Percentiles rank a stretch among this genome's conserved stretches.
phyloP scores from a whole-genome alignment of 495 filamentous ascomycete species.

The Jackrogersella minutella region DNA sequence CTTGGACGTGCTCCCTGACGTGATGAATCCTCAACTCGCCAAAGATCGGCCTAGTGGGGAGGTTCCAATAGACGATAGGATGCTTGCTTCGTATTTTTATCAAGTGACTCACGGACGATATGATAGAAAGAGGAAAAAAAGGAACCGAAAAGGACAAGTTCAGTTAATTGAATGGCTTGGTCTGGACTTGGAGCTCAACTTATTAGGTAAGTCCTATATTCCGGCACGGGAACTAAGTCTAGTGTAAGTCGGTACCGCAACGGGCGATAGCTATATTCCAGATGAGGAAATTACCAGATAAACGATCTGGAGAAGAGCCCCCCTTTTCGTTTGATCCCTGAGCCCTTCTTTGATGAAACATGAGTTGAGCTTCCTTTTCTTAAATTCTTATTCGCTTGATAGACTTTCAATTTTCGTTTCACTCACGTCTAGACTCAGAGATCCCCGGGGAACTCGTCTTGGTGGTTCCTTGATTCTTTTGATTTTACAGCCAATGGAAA shows the following conservation, averaged over 20 bases:
- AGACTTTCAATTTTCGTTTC: conserved; percentile 36
- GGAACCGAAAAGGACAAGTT: not conserved
- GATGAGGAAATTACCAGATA: conserved; percentile 21
- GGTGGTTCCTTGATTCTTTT: conserved; percentile 35
- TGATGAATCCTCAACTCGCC: conserved; percentile 17
- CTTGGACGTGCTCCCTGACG: conserved; percentile 23
- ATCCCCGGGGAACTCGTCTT: conserved; percentile 22
- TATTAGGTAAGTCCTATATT: conserved; percentile 16
- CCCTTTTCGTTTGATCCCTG: conserved; percentile 26
- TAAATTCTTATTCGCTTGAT: conserved; percentile 36
- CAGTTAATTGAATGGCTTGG: conserved; percentile 2
- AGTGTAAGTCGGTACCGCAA: conserved; percentile 30
- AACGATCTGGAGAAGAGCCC: conserved; percentile 14
- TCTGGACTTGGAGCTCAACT: conserved; percentile 21
- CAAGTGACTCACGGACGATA: conserved; percentile 8
- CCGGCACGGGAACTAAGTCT: conserved; percentile 40
- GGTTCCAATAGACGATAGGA: conserved; percentile 5
- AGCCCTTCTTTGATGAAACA: conserved; percentile 18
- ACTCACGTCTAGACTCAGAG: conserved; percentile 34
- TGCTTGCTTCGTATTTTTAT: not conserved
- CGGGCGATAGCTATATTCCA: conserved; percentile 22
- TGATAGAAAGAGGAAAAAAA: not conserved
- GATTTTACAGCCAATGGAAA: conserved; percentile 46
- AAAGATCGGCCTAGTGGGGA: conserved; percentile 30
- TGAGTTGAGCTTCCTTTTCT: conserved; percentile 30